Base-by-base conservation (phyloP, 345 rosid species). In the Luvunga scandens region DNA sequence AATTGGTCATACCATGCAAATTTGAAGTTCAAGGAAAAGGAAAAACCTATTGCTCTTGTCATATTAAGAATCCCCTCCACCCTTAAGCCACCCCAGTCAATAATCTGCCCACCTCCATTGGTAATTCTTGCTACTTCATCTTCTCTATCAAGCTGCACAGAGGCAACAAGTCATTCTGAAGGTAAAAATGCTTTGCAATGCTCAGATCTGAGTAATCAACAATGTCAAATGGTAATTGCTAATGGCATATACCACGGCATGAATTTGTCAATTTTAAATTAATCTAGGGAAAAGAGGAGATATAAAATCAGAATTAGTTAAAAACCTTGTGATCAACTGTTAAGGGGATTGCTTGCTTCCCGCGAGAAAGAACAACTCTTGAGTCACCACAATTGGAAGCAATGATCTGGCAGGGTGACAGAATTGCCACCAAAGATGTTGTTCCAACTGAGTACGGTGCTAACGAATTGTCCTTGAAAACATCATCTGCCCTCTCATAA, bases 1-100 rank as follows among this genome's bases (percentile, higher is more conserved):
- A 72, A 8, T 56, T 7, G 55, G 24, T 24, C 66, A 59, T 16
- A 34, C 22, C 18, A 14, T 59, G 7, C 24, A 60, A 73, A 73
- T 61, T 24, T 24, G 36, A 73, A 19, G 2, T 22, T 18, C 21
- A 63, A 27, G 45, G 14, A 28, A 65, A 64, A 64, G 5, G 34
- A 77, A 42, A 77, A 55, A 77, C 79, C 79, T 77, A 77, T 77
- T 67, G 79, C 73, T 68, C 79, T 66, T 38, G 79, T 67, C 67
- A 77, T 77, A 69, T 56, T 4, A 77, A 77, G 79, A 56, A 68
- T 73, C 34, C 79, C 79, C 72, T 57, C 79, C 34, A 68, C 79
- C 73, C 79, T 67, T 69, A 77, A 42, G 39, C 79, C 68, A 27
- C 73, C 79, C 59, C 72, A 55, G 21, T 36, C 4, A 16, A 77